Evolutionary conservation across 2,329 filamentous ascomycete genomes (phyloP).

Genomic region (Cladosporium sp.): DNA sequence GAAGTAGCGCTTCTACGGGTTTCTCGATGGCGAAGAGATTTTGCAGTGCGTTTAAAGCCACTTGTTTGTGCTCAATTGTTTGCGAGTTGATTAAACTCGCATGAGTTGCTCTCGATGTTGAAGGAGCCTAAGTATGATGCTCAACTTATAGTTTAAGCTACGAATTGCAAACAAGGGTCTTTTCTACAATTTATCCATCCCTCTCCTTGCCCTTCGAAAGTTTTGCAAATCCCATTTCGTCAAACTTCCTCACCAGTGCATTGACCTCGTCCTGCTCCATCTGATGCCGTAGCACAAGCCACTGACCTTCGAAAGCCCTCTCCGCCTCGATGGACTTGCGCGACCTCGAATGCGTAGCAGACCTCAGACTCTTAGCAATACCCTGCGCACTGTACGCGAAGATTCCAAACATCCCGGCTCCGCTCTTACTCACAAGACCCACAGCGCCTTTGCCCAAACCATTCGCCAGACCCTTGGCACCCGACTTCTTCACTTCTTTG

Average conservation of each 20-base stretch:
- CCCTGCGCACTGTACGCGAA: constrained; percentile 78
- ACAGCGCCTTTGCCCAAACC: constrained; percentile 77
- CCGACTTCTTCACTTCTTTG: constrained; percentile 62
- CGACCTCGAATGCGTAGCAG: neutral
- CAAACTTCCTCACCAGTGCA: neutral
- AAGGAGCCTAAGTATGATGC: neutral
- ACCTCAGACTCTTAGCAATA: constrained; percentile 68
- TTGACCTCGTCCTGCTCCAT: neutral
- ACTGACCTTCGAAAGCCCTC: neutral
- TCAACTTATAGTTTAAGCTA: neutral
- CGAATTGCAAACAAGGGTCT: neutral
- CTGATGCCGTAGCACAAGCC: neutral
- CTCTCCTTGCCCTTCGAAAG: neutral
- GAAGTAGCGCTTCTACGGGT: neutral
- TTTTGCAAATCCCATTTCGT: neutral
- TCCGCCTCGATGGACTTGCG: neutral
- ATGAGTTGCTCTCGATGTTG: neutral
- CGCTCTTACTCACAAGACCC: constrained; percentile 72
- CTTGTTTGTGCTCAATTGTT: neutral
- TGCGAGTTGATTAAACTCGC: neutral
- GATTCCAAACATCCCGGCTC: constrained; percentile 57
- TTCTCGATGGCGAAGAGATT: neutral
- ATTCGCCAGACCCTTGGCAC: constrained; percentile 66
- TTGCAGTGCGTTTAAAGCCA: neutral
- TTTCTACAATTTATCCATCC: neutral